A percentile compares a stretch with the other conserved stretches of the same genome.
These are phyloP conservation scores for Calcarisporium arbuscula DNA, from an alignment of 2,329 filamentous ascomycete genomes.

Conservation along the genomic window DNA sequence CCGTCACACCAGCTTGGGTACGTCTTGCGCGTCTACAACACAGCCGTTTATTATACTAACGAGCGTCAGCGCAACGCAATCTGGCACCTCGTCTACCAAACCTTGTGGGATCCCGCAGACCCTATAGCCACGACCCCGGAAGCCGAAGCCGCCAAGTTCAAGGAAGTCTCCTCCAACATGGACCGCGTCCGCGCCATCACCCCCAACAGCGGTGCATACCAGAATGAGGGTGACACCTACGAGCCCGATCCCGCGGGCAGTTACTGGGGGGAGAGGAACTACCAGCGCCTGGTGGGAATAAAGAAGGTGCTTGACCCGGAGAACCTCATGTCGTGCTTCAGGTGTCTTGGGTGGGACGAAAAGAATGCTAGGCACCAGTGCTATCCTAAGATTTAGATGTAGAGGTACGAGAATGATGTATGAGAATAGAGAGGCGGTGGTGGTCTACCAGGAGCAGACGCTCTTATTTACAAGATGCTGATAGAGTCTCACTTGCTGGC, in stretches of 20 bases:
- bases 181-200: constrained; percentile 8
- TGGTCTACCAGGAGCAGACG: too few relatives aligned
- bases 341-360: constrained; percentile 9
- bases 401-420: too few relatives aligned
- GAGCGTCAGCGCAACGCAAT: background rate
- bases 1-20: constrained; percentile 8
- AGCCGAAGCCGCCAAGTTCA: constrained; percentile 3
- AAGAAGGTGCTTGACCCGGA: constrained; percentile 42
- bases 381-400: too few relatives aligned
- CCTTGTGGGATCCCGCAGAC: constrained; percentile 11
- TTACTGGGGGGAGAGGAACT: constrained; percentile 25
- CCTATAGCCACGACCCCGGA: constrained; percentile 3
- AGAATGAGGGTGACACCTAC: constrained; percentile 22
- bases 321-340: constrained; percentile 25
- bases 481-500: too few relatives aligned
- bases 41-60: background rate
- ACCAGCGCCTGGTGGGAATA: constrained; percentile 28
- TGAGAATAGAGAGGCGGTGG: constrained; percentile 1
- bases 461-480: too few relatives aligned
- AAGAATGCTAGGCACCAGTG: constrained; percentile 4
- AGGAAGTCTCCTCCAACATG: constrained; percentile 12
- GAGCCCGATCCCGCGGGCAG: constrained; percentile 18
- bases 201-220: constrained; percentile 16
- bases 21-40: too few relatives aligned
- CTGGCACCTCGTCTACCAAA: constrained; percentile 7